Base-by-base conservation (phyloP, 352 stramenopile genomes). In the Phytophthora hibernalis region DNA sequence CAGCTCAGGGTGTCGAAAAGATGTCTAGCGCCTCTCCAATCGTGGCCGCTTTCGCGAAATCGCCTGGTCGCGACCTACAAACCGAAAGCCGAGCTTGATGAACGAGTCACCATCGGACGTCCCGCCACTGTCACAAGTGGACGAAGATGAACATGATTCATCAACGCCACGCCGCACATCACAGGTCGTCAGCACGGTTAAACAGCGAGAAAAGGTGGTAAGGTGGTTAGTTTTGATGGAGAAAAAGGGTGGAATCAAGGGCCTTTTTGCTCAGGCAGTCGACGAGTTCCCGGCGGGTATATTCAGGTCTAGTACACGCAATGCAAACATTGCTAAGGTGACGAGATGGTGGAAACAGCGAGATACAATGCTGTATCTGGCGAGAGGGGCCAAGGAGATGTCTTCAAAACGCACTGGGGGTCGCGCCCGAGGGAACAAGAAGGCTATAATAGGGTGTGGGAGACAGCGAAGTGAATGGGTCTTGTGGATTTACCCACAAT, bases 291-390 rank as follows among this genome's bases (percentile, higher is more conserved):
- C 57, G 12, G 28, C 48, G 37, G n/a, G n/a, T n/a, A 58, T 57
- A 26, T 56, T 55, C 30, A 44, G 24, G 20, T 48, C 45, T 22
- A 31, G 9, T 22, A 38, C 51, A 8, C 38, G 50, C 9, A 68
- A 61, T n/a, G 31, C 61, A 12, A 68, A 60, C 40, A 15, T 62
- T 16, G 20, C n/a, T 7, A 68, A 68, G 37, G 61, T 42, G 28
- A 62, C 49, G 24, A 18, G n/a, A 4, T 62, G 61, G 51, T 68
- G 40, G 42, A 53, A 68, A 22, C 18, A 35, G 40, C 35, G 22
- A n/a, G 43, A 58, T 11, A 35, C 11, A 11, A 20, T 45, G 21
- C 43, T 50, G n/a, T n/a, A n/a, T n/a, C n/a, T n/a, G n/a, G n/a
- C n/a, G n/a, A n/a, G n/a, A n/a, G n/a, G n/a, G n/a, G 10, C n/a